These are phyloP conservation scores for Dryadomyces quercivorus DNA, from an alignment of 2,329 filamentous ascomycete genomes.

Conservation along the genomic window DNA sequence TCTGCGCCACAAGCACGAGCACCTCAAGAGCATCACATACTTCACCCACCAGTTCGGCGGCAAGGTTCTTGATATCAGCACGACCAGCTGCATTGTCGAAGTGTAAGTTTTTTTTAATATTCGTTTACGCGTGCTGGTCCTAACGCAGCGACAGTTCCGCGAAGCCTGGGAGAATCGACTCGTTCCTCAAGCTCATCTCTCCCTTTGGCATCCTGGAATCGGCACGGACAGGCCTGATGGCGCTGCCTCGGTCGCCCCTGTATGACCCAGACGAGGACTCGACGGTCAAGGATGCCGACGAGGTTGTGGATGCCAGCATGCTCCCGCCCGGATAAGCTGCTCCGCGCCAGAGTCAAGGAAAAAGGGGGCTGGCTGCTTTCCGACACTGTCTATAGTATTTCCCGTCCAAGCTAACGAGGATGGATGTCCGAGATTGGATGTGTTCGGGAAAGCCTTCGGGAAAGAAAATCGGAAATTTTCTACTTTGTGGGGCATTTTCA, in stretches of 20 bases:
- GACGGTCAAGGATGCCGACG: constrained; percentile 73
- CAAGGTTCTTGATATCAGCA: constrained; percentile 96
- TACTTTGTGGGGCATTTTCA: background rate
- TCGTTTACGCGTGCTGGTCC: constrained; percentile 6
- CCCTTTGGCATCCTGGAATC: constrained; percentile 97
- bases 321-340: constrained; percentile 71
- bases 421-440: no score
- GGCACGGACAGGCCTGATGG: constrained; percentile 91
- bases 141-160: constrained; percentile 51
- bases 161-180: constrained; percentile 88
- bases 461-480: background rate
- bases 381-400: background rate
- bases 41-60: constrained; percentile 95
- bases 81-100: constrained; percentile 96
- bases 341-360: background rate
- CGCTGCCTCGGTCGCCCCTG: constrained; percentile 83
- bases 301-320: constrained; percentile 88
- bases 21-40: constrained; percentile 91
- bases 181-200: constrained; percentile 88
- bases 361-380: background rate
- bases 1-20: constrained; percentile 91
- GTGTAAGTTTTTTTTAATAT: constrained; percentile 49
- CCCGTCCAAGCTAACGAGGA: background rate
- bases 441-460: background rate
- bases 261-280: constrained; percentile 58